These are phyloP conservation scores for Hortaea werneckii DNA, from an alignment of 2,329 filamentous ascomycete genomes.

Conservation along the genomic window DNA sequence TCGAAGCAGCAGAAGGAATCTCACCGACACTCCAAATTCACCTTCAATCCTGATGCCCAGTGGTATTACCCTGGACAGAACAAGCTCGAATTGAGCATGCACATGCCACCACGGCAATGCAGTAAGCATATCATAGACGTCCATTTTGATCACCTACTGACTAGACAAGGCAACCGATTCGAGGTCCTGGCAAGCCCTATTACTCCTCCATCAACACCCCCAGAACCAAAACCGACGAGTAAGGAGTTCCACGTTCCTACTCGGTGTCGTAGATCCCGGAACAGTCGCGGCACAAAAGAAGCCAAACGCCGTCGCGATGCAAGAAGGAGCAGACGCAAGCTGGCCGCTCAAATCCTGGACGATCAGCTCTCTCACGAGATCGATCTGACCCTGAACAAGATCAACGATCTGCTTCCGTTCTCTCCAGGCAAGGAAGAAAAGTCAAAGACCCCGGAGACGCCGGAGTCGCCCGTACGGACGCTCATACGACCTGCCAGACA, in stretches of 20 bases:
- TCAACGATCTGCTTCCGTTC: conserved; percentile 9
- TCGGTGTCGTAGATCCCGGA: conserved; percentile 14
- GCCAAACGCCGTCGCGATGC: conserved; percentile 22
- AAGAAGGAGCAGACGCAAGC: conserved; percentile 17
- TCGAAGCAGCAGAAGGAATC: background rate
- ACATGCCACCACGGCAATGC: conserved; percentile 11
- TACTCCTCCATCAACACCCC: background rate
- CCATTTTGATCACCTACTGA: background rate
- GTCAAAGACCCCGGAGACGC: background rate
- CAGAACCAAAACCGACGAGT: background rate
- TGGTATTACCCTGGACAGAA: background rate
- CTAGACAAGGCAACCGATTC: conserved; percentile 19
- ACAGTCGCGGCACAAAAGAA: conserved; percentile 20
- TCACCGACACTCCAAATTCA: background rate
- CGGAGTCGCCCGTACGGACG: background rate
- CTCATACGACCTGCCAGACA: conserved; percentile 2
- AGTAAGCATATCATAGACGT: conserved; percentile 9
- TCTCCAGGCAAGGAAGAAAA: conserved; percentile 3
- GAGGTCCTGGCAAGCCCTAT: conserved; percentile 8
- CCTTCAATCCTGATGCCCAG: background rate
- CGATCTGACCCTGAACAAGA: conserved; percentile 15
- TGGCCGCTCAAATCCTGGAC: conserved; percentile 19
- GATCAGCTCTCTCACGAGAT: conserved; percentile 21
- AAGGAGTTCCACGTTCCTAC: conserved; percentile 5
- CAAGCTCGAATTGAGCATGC: conserved; percentile 20